Evolutionary conservation across 2,329 filamentous ascomycete genomes (phyloP), one percentile per base, ranked within the genome.

Genomic region (Aspergillus neotritici): DNA sequence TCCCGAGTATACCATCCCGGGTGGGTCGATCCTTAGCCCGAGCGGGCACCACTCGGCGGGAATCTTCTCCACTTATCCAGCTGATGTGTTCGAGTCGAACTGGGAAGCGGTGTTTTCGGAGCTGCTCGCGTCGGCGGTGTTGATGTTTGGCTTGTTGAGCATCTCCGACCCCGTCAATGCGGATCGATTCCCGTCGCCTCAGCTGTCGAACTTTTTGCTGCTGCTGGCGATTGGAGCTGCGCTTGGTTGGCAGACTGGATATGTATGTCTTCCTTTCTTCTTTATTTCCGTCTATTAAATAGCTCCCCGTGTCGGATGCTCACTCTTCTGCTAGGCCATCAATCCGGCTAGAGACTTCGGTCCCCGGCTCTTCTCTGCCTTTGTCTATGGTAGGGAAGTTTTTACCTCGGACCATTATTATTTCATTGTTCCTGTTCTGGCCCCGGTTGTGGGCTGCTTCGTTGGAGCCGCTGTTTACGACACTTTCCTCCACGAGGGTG

Each of bases 191-290:
- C 52, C 49, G 11, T 48, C 59, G 7, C 54, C 58, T 4, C 59
- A 62, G 32, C 6, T 62, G 5, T 53, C 57, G 1, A 32, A 50
- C 12, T 61, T 61, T 29, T 17, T 62, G 44, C 48, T 62, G 10
- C 48, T 62, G 11, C 47, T 57, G 12, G 49, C 49, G 14, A 62
- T 62, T 16, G 58, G 59, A n/a, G 56, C 59, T 2, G 50, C 59
- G 3, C 16, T 62, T 30, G 58, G 59, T n/a, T 62, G 59, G 59
- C 57, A 62, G 49, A 62, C 59, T 5, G 60, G 60, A 31, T 63
- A 63, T 31, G 59, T 62, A 62, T 4, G 58, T 56, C 32, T 17
- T 36, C 9, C 0, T 16, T 3, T 21, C 1, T n/a, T 43, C 28
- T 40, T 50, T 34, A 43, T 33, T 21, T 29, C 21, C 11, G 14